Conservation (phyloP, 768 basidiomycete species). For the Suillus sp. region DNA sequence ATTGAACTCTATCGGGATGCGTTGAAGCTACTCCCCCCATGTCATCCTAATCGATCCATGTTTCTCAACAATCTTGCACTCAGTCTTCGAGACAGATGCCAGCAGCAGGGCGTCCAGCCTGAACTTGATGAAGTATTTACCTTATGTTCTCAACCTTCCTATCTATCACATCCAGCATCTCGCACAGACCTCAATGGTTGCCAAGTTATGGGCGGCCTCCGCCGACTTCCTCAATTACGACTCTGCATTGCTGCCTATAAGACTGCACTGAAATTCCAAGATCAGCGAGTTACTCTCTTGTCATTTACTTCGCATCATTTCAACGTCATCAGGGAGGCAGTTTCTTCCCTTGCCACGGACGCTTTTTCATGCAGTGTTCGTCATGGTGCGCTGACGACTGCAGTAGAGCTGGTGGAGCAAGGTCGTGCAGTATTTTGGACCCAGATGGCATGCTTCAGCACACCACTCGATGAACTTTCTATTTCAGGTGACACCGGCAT, state of each 20-base stretch:
- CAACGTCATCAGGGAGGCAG: background rate
- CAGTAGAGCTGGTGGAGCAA: constrained; percentile 17
- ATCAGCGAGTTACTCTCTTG: background rate
- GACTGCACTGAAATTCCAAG: background rate
- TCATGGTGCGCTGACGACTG: background rate
- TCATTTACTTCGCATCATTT: background rate
- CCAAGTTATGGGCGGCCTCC: background rate
- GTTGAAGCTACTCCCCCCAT: too few species aligned
- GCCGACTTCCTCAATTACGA: background rate
- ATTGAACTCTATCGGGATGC: too few species aligned
- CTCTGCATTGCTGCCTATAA: background rate
- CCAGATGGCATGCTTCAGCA: constrained; percentile 27
- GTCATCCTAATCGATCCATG: background rate
- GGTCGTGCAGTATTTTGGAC: constrained; percentile 32
- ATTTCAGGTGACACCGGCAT: background rate
- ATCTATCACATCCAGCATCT: background rate
- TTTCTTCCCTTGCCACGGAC: background rate
- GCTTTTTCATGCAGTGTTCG: background rate
- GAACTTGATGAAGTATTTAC: background rate
- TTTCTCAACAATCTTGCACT: too few species aligned
- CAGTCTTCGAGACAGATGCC: too few species aligned
- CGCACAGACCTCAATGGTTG: background rate
- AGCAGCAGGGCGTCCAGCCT: too few species aligned
- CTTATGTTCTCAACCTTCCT: background rate
- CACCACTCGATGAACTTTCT: constrained; percentile 24